A percentile compares a stretch with the other conserved stretches of the same genome.
These are phyloP conservation scores for Claviceps sp. DNA, from an alignment of 2,329 filamentous ascomycete species.

Conservation along the genomic window DNA sequence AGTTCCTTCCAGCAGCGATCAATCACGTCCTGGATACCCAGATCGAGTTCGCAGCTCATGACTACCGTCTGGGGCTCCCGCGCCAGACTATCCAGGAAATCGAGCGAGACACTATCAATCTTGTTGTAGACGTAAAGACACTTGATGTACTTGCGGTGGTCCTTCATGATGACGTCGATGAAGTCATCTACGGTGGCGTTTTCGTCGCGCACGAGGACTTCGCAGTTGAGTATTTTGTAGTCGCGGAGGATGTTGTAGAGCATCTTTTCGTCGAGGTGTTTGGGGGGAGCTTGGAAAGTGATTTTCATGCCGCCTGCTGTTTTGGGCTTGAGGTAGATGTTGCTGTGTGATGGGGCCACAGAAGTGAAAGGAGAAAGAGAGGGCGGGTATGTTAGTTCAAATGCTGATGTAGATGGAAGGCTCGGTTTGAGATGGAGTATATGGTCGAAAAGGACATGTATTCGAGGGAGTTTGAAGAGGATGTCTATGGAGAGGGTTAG, in stretches of 20 bases:
- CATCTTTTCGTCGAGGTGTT: constrained; percentile 93
- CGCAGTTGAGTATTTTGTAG: constrained; percentile 97
- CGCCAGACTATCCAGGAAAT: constrained; percentile 84
- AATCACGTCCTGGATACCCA: constrained; percentile 86
- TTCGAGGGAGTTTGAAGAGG: no score
- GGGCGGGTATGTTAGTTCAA: background rate
- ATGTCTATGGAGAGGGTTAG: background rate
- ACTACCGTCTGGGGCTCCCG: constrained; percentile 88
- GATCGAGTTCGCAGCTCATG: constrained; percentile 93
- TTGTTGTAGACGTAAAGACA: constrained; percentile 99
- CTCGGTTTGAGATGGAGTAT: background rate
- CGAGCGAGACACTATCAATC: constrained; percentile 86
- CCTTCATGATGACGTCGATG: constrained; percentile 99
- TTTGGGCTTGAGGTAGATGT: constrained; percentile 94
- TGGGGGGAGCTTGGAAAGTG: constrained; percentile 81
- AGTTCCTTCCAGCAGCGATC: constrained; percentile 93
- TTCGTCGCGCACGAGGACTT: constrained; percentile 90
- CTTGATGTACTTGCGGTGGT: constrained; percentile 93
- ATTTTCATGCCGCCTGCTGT: constrained; percentile 98
- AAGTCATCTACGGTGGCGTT: constrained; percentile 94
- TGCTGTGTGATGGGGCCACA: constrained; percentile 35
- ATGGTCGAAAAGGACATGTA: no score
- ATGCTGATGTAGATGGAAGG: background rate
- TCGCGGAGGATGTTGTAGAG: constrained; percentile 93
- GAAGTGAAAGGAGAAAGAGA: background rate